Evolutionary conservation across 2,329 filamentous ascomycete genomes (phyloP).

Genomic region (Hirsutella minnesotensis): DNA sequence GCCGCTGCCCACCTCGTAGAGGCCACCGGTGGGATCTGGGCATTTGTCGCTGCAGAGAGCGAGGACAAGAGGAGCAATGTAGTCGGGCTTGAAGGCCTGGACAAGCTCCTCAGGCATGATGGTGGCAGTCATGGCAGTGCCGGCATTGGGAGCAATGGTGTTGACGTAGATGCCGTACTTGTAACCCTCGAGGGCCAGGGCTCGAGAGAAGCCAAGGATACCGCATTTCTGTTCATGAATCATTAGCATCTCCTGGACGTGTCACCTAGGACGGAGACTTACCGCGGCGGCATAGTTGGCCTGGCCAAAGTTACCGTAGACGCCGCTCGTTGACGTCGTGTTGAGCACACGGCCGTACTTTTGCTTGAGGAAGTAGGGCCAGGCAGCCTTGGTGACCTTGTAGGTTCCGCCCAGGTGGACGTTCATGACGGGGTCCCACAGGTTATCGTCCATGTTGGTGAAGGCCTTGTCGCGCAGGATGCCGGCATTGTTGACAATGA

Average conservation of each 20-base stretch:
- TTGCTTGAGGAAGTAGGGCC: conserved; percentile 96
- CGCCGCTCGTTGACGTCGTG: conserved; percentile 91
- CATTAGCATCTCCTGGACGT: too few relatives aligned
- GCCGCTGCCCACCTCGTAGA: conserved; percentile 91
- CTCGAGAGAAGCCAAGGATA: conserved; percentile 90
- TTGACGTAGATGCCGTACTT: conserved; percentile 99
- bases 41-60: conserved; percentile 77
- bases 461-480: conserved; percentile 98
- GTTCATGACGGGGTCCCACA: conserved; percentile 86
- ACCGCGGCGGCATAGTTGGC: conserved; percentile 90
- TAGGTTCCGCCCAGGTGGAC: conserved; percentile 92
- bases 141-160: conserved; percentile 94
- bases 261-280: conserved; percentile 25
- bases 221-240: conserved; percentile 56
- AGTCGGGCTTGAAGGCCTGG: conserved; percentile 98
- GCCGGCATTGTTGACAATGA: conserved; percentile 95
- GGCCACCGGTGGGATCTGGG: conserved; percentile 70
- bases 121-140: conserved; percentile 86
- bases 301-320: conserved; percentile 98
- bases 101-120: conserved; percentile 96
- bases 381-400: conserved; percentile 93
- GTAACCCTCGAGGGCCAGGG: conserved; percentile 80
- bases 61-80: conserved; percentile 86
- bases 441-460: conserved; percentile 87
- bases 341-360: conserved; percentile 97